phyloP scores from a whole-genome alignment of 306 rosid genomes.

The Acacia melanoxylon region DNA sequence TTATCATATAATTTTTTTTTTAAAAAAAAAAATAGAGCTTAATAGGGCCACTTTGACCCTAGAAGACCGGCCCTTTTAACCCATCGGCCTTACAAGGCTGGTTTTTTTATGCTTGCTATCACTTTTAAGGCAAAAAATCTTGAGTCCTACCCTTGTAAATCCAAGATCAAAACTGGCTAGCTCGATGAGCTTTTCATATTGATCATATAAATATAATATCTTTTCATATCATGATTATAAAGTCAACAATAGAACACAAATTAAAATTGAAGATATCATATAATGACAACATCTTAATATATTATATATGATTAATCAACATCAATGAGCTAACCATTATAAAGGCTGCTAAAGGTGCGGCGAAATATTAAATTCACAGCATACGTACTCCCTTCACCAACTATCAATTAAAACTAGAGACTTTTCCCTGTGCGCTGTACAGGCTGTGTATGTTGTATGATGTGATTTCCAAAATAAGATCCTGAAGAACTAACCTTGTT shows the following conservation, averaged over 20 bases:
- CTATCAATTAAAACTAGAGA: not conserved
- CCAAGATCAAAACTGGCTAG: rapidly evolving
- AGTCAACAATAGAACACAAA: not conserved
- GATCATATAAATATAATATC: not conserved
- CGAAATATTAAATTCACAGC: not conserved
- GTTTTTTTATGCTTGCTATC: too few relatives aligned
- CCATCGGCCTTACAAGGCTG: too few relatives aligned
- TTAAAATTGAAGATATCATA: not conserved
- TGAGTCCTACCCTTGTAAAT: too few relatives aligned
- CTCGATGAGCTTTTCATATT: not conserved
- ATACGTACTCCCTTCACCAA: not conserved
- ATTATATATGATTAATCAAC: not conserved
- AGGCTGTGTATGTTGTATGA: too few relatives aligned
- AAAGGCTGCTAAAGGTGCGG: not conserved
- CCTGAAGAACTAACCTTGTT: too few relatives aligned
- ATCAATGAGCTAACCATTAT: not conserved
- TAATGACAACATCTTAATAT: not conserved
- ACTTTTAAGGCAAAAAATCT: too few relatives aligned
- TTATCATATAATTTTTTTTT: too few relatives aligned
- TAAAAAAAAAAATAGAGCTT: too few relatives aligned
- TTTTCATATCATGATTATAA: not conserved
- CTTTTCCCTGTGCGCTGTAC: too few relatives aligned
- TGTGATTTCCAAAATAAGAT: too few relatives aligned
- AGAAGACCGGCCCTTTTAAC: too few relatives aligned
- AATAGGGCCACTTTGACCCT: too few relatives aligned